phyloP scores from a whole-genome alignment of 495 filamentous ascomycete species.

The Pseudomonodictys pantanalensis region DNA sequence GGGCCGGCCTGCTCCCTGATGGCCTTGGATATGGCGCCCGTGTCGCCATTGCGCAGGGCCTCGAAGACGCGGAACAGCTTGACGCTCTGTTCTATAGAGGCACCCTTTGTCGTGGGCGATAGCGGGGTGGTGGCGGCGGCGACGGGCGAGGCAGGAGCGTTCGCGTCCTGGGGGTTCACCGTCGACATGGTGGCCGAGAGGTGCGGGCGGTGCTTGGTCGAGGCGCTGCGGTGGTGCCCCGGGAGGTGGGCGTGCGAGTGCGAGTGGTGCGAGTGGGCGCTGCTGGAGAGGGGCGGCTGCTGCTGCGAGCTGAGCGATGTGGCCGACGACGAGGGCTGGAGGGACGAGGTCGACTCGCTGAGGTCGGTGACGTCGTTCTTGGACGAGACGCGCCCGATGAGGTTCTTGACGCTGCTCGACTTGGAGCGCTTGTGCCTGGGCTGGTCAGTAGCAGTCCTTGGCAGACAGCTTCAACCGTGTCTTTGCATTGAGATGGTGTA shows the following conservation, averaged over 20 bases:
- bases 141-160: slow-evolving; percentile 18
- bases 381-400: slow-evolving; percentile 39
- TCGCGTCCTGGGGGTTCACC: slow-evolving; percentile 20
- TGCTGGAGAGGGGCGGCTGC: not conserved
- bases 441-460: not conserved
- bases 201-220: slow-evolving; percentile 39
- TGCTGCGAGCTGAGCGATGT: slow-evolving; percentile 29
- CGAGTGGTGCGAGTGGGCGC: slow-evolving; percentile 4
- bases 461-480: not conserved
- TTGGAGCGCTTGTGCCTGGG: slow-evolving; percentile 40
- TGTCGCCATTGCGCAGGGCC: slow-evolving; percentile 84
- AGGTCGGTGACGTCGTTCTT: slow-evolving; percentile 38
- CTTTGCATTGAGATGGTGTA: not conserved
- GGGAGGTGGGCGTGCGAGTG: slow-evolving; percentile 1
- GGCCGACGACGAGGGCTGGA: slow-evolving; percentile 14
- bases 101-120: slow-evolving; percentile 42
- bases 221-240: slow-evolving; percentile 9
- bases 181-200: slow-evolving; percentile 43
- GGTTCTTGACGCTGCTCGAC: slow-evolving; percentile 38
- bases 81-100: slow-evolving; percentile 88
- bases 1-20: slow-evolving; percentile 61
- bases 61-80: slow-evolving; percentile 92
- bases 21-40: slow-evolving; percentile 81
- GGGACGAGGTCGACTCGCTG: slow-evolving; percentile 1
- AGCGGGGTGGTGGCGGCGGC: slow-evolving; percentile 18